phyloP scores from a whole-genome alignment of 2,329 filamentous ascomycete species.

The Lasiodiplodia theobromae region DNA sequence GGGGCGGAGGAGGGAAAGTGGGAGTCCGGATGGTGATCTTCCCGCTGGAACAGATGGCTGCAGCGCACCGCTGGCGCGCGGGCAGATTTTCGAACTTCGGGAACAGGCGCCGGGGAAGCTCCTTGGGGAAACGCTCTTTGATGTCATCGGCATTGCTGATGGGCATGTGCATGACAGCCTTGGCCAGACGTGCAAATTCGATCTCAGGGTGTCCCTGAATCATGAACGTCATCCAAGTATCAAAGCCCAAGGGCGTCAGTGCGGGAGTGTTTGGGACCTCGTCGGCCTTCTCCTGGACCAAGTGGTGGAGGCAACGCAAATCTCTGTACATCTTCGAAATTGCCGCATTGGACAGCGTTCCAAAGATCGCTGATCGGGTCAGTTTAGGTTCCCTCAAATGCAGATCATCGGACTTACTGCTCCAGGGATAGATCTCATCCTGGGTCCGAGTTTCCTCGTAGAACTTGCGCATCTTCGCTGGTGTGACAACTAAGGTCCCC shows the following conservation, averaged over 20 bases:
- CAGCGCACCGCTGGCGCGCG: constrained; percentile 66
- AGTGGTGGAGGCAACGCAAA: constrained; percentile 56
- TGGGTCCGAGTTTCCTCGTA: constrained; percentile 72
- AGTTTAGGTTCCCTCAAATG: neutral
- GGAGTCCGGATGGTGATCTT: constrained; percentile 45
- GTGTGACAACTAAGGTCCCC: constrained; percentile 74
- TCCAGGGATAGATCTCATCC: constrained; percentile 73
- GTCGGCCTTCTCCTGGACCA: constrained; percentile 48
- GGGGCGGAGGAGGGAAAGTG: constrained; percentile 44
- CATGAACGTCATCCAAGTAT: constrained; percentile 72
- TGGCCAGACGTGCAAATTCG: constrained; percentile 74
- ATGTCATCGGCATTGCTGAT: constrained; percentile 70
- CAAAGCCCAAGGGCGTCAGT: constrained; percentile 56
- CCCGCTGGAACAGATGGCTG: constrained; percentile 62
- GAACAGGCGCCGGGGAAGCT: constrained; percentile 76
- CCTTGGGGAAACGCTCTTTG: constrained; percentile 78
- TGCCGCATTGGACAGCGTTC: constrained; percentile 48
- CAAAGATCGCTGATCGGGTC: constrained; percentile 48
- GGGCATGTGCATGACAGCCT: constrained; percentile 73
- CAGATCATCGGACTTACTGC: constrained; percentile 57
- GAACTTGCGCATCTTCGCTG: constrained; percentile 76
- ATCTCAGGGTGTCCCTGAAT: constrained; percentile 78
- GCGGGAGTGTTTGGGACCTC: constrained; percentile 50
- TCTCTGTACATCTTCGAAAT: constrained; percentile 56
- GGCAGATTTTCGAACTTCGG: constrained; percentile 65